These are phyloP conservation scores for Ophiostoma ulmi DNA, from an alignment of 2,329 filamentous ascomycete genomes.

Conservation along the genomic window DNA sequence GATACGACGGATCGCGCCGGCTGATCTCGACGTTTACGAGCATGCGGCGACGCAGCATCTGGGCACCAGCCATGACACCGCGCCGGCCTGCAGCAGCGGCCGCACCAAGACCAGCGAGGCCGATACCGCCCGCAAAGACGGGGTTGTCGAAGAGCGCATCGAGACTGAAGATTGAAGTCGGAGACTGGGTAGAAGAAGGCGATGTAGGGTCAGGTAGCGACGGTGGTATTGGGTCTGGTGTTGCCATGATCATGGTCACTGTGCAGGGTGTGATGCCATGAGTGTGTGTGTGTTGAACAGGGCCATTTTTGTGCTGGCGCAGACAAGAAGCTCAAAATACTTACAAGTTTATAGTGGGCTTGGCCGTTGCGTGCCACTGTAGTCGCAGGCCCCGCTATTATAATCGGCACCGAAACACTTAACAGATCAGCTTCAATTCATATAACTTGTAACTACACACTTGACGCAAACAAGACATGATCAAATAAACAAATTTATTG, in stretches of 20 bases:
- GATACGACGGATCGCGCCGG: conserved; percentile 86
- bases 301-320: neutral
- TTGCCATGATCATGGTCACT: conserved; percentile 16
- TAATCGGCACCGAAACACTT: neutral
- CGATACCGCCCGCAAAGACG: conserved; percentile 69
- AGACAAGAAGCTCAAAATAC: neutral
- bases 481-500: neutral
- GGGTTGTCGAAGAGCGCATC: conserved; percentile 60
- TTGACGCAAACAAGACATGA: neutral
- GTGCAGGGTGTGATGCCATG: conserved; percentile 15
- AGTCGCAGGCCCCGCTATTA: neutral
- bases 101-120: conserved; percentile 82
- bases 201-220: neutral
- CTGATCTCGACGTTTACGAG: conserved; percentile 95
- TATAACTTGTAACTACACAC: neutral
- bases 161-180: conserved; percentile 33
- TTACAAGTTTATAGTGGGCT: conserved; percentile 3
- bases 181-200: neutral
- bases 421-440: neutral
- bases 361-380: conserved; percentile 5
- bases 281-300: neutral
- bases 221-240: conserved; percentile 18
- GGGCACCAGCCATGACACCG: conserved; percentile 65
- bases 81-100: conserved; percentile 75
- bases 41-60: conserved; percentile 73